Conservation (phyloP, 805 yeast species). For the Zygotorulaspora florentina region DNA sequence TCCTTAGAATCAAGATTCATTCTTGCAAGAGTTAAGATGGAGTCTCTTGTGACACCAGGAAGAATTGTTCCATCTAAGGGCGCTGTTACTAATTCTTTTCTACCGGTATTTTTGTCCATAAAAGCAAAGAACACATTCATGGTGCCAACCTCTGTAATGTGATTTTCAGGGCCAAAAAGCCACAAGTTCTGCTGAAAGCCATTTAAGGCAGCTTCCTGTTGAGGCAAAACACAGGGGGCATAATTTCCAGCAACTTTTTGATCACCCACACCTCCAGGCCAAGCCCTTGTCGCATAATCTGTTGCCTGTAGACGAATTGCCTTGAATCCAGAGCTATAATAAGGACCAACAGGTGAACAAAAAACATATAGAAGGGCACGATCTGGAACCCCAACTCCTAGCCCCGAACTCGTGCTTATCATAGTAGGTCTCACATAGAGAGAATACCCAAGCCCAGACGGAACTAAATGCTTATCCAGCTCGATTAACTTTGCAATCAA, state of each 20-base stretch:
- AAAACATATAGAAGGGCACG: conserved; percentile 81
- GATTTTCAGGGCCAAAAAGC: conserved; percentile 86
- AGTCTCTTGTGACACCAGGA: conserved; percentile 95
- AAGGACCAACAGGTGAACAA: conserved; percentile 97
- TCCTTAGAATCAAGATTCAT: conserved; percentile 67
- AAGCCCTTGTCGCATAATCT: conserved; percentile 93
- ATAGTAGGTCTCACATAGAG: conserved; percentile 90
- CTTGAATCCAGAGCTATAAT: conserved; percentile 91
- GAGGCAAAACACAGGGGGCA: conserved; percentile 93
- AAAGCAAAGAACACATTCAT: conserved; percentile 93
- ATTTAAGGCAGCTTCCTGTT: conserved; percentile 79
- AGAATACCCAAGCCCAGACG: conserved; percentile 83
- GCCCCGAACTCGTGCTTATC: conserved; percentile 85
- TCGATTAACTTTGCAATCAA: conserved; percentile 71
- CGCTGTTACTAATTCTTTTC: conserved; percentile 89
- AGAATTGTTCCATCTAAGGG: conserved; percentile 96
- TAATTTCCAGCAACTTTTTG: conserved; percentile 95
- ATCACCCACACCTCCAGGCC: conserved; percentile 99
- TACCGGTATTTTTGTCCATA: conserved; percentile 68
- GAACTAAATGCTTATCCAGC: conserved; percentile 74
- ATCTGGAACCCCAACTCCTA: conserved; percentile 82
- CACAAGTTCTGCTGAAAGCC: conserved; percentile 96
- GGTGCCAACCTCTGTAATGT: conserved; percentile 94
- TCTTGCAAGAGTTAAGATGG: conserved; percentile 72
- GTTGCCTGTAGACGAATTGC: conserved; percentile 94